phyloP scores from a whole-genome alignment of 352 stramenopile species.

The Globisporangium viniferum region DNA sequence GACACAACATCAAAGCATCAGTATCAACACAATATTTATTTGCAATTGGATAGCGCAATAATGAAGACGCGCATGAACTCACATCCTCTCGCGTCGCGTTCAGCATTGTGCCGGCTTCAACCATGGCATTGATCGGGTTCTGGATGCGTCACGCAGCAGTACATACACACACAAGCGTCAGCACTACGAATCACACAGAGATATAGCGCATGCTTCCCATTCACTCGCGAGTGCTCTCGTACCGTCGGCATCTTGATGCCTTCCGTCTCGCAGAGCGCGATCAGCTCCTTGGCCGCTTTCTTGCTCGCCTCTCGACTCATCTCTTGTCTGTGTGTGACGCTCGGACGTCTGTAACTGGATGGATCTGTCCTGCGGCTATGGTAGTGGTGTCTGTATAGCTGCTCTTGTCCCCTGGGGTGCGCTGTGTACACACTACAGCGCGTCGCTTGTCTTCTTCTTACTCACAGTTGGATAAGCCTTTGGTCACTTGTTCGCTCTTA shows the following conservation, averaged over 20 bases:
- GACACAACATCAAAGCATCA: not conserved
- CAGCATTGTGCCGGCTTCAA: slow-evolving; percentile 81
- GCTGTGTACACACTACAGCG: not conserved
- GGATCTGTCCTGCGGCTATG: not conserved
- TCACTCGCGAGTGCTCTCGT: slow-evolving; percentile 3
- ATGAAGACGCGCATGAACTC: slow-evolving; percentile 5
- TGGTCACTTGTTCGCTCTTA: not conserved
- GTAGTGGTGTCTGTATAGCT: not conserved
- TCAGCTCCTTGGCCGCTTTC: slow-evolving; percentile 74
- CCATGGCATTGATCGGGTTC: slow-evolving; percentile 75
- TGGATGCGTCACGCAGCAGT: slow-evolving; percentile 13
- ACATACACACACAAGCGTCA: not conserved
- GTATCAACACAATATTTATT: not conserved
- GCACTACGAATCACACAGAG: not conserved
- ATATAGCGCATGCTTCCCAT: not conserved
- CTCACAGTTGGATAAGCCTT: not conserved
- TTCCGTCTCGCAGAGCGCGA: slow-evolving; percentile 75
- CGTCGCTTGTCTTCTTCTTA: not conserved
- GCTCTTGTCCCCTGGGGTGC: not conserved
- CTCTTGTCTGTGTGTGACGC: not conserved
- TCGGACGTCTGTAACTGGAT: not conserved
- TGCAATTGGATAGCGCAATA: not conserved
- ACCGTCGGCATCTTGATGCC: slow-evolving; percentile 80
- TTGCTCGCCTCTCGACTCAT: slow-evolving; percentile 48
- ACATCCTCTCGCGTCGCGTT: slow-evolving; percentile 81